Percentiles rank a stretch among this genome's conserved stretches.
These are phyloP conservation scores for Hsuehochloa calcarea DNA, from an alignment of 176 grass and related monocot species.

Conservation along the genomic window DNA sequence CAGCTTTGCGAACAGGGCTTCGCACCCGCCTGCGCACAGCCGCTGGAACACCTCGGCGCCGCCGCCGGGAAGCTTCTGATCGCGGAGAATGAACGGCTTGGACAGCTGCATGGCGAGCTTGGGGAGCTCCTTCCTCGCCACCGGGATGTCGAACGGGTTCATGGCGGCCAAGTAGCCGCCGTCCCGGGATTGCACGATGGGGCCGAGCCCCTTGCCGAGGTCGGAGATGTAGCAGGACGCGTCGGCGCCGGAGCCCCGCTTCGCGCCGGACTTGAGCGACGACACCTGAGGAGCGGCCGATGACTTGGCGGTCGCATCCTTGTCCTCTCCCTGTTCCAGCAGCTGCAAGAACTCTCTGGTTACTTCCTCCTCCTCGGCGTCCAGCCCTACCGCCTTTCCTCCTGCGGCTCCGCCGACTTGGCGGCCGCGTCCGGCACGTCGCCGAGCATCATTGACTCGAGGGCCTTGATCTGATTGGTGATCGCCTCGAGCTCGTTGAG, in stretches of 20 bases:
- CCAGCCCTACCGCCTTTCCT: slow-evolving; percentile 42
- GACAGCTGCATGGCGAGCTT: slow-evolving; percentile 96
- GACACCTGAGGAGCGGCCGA: slow-evolving; percentile 21
- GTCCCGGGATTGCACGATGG: slow-evolving; percentile 74
- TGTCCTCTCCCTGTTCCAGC: slow-evolving; percentile 51
- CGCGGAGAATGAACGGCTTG: slow-evolving; percentile 63
- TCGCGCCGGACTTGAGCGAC: slow-evolving; percentile 31
- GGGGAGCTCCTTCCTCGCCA: slow-evolving; percentile 54
- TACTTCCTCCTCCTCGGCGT: slow-evolving; percentile 76
- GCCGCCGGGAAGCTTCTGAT: slow-evolving; percentile 44
- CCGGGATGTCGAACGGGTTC: slow-evolving; percentile 80
- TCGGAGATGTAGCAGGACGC: slow-evolving; percentile 60
- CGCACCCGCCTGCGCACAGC: slow-evolving; percentile 44
- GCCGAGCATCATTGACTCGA: slow-evolving; percentile 73
- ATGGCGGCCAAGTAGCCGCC: slow-evolving; percentile 76
- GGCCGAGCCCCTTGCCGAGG: slow-evolving; percentile 77
- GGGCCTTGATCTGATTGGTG: slow-evolving; percentile 85
- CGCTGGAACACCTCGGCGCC: slow-evolving; percentile 77
- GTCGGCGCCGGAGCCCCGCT: slow-evolving; percentile 6
- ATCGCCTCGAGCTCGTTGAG: slow-evolving; percentile 85
- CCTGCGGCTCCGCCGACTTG: slow-evolving; percentile 18
- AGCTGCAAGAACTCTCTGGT: slow-evolving; percentile 76
- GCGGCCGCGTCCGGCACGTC: slow-evolving; percentile 20
- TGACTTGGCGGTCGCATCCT: not conserved
- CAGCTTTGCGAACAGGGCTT: slow-evolving; percentile 45